These are phyloP conservation scores for Phytopythium kandeliae DNA, from an alignment of 352 stramenopile genomes.

Conservation along the genomic window DNA sequence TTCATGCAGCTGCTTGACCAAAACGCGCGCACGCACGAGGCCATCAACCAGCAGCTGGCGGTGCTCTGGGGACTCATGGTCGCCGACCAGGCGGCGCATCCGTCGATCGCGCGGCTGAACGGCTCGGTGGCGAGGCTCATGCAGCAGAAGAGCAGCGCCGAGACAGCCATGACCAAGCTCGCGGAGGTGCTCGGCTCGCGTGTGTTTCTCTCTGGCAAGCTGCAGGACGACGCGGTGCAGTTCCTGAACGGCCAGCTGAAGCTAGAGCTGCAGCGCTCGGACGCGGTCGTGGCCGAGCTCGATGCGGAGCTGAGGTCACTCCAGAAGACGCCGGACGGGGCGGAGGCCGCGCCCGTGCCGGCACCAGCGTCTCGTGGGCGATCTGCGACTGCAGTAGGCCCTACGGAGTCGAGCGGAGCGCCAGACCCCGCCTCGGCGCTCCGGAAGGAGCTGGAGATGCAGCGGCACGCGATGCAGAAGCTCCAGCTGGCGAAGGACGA, in stretches of 20 bases:
- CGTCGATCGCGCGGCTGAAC: conserved; percentile 18
- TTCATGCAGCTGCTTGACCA: conserved; percentile 33
- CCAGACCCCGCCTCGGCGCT: not conserved
- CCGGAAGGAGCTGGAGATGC: not conserved
- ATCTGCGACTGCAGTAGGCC: not conserved
- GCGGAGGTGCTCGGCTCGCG: conserved; percentile 23
- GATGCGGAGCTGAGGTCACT: conserved; percentile 10
- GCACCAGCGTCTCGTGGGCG: not conserved
- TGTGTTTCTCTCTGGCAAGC: conserved; percentile 25
- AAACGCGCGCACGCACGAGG: conserved; percentile 20
- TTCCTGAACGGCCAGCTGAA: conserved; percentile 26
- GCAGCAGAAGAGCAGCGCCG: conserved; percentile 36
- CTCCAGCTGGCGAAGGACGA: conserved; percentile 19
- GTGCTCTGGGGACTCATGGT: conserved; percentile 20
- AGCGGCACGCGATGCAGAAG: not conserved
- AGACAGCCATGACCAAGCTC: conserved; percentile 25
- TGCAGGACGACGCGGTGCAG: conserved; percentile 25
- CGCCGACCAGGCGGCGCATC: conserved; percentile 11
- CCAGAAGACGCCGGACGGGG: conserved; percentile 6
- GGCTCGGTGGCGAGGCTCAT: conserved; percentile 26
- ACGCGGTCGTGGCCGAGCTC: conserved; percentile 16
- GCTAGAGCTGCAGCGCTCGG: conserved; percentile 18
- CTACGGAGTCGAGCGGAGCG: not conserved
- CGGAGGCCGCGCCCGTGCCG: too few relatives aligned
- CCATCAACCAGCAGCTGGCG: conserved; percentile 17